phyloP scores from a whole-genome alignment of 768 basidiomycete species.

The Kwoniella pini region DNA sequence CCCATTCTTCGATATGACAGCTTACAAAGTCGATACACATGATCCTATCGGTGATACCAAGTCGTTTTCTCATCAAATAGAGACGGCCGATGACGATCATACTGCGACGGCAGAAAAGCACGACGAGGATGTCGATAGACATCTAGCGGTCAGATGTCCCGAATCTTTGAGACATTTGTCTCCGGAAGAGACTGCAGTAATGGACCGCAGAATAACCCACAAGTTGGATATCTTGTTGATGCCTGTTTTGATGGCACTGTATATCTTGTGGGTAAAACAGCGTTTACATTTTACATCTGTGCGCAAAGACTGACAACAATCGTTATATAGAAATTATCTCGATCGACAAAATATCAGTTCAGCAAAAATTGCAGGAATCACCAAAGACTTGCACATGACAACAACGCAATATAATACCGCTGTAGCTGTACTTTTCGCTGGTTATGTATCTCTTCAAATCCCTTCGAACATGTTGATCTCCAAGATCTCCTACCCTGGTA shows the following conservation, averaged over 20 bases:
- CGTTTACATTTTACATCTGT: background rate
- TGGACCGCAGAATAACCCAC: slow-evolving; percentile 32
- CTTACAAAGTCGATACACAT: background rate
- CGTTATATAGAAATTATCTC: slow-evolving; percentile 25
- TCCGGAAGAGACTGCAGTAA: slow-evolving; percentile 35
- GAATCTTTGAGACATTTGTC: slow-evolving; percentile 34
- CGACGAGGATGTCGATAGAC: slow-evolving; percentile 24
- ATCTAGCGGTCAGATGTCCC: slow-evolving; percentile 34
- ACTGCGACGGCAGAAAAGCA: background rate
- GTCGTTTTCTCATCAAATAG: background rate
- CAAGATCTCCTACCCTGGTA: slow-evolving; percentile 42
- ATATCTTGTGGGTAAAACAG: slow-evolving; percentile 29
- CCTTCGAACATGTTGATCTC: slow-evolving; percentile 50
- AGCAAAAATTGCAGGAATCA: slow-evolving; percentile 37
- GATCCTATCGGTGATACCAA: background rate
- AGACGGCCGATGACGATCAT: background rate
- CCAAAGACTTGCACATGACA: slow-evolving; percentile 31
- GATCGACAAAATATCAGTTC: slow-evolving; percentile 41
- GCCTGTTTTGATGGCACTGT: slow-evolving; percentile 38
- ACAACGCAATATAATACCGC: slow-evolving; percentile 28
- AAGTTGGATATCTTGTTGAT: slow-evolving; percentile 50
- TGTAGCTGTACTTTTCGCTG: slow-evolving; percentile 50
- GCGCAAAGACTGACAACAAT: background rate
- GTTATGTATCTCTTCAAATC: slow-evolving; percentile 48
- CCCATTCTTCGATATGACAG: background rate